Evolutionary conservation across 2,329 filamentous ascomycete species (phyloP), one percentile per base, ranked within the genome.

Genomic region (Diaporthe ampelina): DNA sequence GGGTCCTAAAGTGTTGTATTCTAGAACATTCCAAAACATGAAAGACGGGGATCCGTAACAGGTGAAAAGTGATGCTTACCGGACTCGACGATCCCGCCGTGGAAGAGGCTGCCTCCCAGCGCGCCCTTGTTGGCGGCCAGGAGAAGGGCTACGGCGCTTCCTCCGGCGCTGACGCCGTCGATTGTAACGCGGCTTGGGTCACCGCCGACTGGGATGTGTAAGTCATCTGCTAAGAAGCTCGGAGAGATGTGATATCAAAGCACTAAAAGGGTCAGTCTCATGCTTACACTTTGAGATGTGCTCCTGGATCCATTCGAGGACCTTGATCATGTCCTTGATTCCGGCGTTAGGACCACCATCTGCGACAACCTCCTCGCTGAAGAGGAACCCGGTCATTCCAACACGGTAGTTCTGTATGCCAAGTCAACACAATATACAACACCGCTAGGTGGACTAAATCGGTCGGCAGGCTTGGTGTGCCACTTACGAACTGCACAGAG

Each of bases 161-260:
- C 81, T 1, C 89, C 89, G 0, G 89, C 88, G 0, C 85, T 87
- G 79, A 93, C 88, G 3, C 92, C 91, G 88, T 89, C 92, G 68
- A 93, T 89, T 0, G 91, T 93, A 4, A 93, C 91, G 76, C 90
- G 90, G 9, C 84, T 82, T 0, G 91, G 89, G 77, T 94, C 91
- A 7, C 73, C 73, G 9, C 73, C 73, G 4, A 74, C 48, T 52
- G n/a, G 48, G 11, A 13, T 24, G 48, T 24, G 48, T 50, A 13
- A 50, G 48, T 50, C n/a, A 13, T 9, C 48, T 50, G 45, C 19
- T n/a, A 10, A 21, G 17, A 21, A 9, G 19, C 17, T 6, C 5
- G 29, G 29, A 29, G 29, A 3, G 29, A 5, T 29, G 29, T 29
- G 5, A 29, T 29, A 29, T 37, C 35, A 37, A 37, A 37, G 35